Conservation (phyloP, 495 filamentous ascomycete genomes). For the Trichoderma erinaceum region DNA sequence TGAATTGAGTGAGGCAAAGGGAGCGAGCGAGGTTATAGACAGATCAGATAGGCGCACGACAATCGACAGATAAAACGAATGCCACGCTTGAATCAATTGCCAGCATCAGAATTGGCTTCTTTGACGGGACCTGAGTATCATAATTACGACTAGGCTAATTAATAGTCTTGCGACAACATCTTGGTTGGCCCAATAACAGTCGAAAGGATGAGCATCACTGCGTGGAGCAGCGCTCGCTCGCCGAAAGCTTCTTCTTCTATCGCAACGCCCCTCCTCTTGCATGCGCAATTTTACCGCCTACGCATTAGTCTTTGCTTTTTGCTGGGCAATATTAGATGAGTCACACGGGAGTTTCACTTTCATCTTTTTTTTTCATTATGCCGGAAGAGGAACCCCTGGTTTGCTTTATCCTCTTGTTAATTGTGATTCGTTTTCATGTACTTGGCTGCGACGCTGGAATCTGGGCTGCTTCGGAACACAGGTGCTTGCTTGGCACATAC, state of each 20-base stretch:
- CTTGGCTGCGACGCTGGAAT: not conserved
- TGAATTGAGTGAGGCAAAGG: not conserved
- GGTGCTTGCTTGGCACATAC: not conserved
- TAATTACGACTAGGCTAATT: too few relatives aligned
- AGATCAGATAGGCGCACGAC: too few relatives aligned
- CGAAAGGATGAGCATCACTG: not conserved
- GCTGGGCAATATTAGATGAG: not conserved
- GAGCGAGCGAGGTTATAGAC: not conserved
- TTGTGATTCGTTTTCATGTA: not conserved
- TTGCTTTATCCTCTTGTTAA: not conserved
- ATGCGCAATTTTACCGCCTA: not conserved
- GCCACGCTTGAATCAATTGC: too few relatives aligned
- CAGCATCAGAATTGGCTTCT: too few relatives aligned
- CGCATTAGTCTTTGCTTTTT: constrained; percentile 11
- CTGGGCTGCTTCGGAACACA: not conserved
- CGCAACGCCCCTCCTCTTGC: constrained; percentile 8
- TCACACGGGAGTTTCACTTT: constrained; percentile 5
- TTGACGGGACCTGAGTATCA: too few relatives aligned
- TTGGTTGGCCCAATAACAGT: too few relatives aligned
- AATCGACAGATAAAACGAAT: too few relatives aligned
- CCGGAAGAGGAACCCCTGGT: constrained; percentile 4
- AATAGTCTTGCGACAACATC: too few relatives aligned
- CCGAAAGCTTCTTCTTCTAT: constrained; percentile 7
- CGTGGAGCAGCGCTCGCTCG: not conserved
- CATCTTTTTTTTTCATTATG: not conserved